Percentiles rank a stretch among this genome's conserved stretches.
Conservation (phyloP, 345 rosid genomes). For the Erucastrum elatum region DNA sequence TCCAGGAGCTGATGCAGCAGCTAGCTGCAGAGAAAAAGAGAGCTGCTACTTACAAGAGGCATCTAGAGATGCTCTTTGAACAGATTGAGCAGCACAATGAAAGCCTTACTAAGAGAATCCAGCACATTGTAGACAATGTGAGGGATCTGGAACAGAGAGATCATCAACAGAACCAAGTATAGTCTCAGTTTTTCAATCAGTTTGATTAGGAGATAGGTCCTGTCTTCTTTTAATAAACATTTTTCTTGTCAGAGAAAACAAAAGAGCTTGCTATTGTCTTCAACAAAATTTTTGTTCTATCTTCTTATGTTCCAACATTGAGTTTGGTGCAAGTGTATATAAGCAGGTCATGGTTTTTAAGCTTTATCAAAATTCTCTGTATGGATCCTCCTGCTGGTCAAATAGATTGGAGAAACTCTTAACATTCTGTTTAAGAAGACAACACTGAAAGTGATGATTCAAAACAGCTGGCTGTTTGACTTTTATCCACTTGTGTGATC, state of each 20-base stretch:
- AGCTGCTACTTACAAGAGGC: constrained; percentile 85
- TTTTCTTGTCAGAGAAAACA: constrained; percentile 8
- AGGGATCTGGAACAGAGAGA: constrained; percentile 68
- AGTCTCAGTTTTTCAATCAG: constrained; percentile 26
- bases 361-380: constrained; percentile 7
- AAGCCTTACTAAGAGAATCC: constrained; percentile 76
- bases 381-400: neutral
- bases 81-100: constrained; percentile 91
- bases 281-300: constrained; percentile 20
- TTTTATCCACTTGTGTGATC: neutral
- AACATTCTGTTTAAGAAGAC: neutral
- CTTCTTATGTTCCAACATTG: constrained; percentile 19
- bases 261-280: constrained; percentile 21
- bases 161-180: constrained; percentile 49
- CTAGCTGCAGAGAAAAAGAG: constrained; percentile 87
- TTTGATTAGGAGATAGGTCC: constrained; percentile 34
- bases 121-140: constrained; percentile 75
- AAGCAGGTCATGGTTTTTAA: neutral
- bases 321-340: constrained; percentile 13
- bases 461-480: neutral
- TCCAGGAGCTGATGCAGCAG: constrained; percentile 92
- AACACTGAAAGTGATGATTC: neutral
- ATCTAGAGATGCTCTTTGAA: constrained; percentile 84
- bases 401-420: neutral
- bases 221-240: constrained; percentile 2